Evolutionary conservation across 2,329 filamentous ascomycete genomes (phyloP), one percentile per base, ranked within the genome.

Genomic region (Boeremia exigua): DNA sequence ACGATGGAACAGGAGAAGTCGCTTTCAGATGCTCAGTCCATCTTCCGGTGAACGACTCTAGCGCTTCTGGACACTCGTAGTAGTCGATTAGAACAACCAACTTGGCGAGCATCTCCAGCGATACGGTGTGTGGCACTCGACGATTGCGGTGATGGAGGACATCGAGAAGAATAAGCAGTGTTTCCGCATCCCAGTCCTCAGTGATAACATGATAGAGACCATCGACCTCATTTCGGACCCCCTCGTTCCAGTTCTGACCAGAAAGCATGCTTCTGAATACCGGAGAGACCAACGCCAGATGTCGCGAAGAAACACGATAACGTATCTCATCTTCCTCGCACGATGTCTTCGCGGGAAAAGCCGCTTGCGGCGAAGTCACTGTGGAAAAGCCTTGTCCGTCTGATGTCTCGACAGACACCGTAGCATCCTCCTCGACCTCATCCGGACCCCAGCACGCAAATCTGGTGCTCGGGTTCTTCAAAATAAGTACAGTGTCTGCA

Each of bases 31-130:
- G 6, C 56, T 65, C 2, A 33, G 79, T 70, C 80, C 80, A 81
- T 8, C 66, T 65, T 7, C 77, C 71, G 1, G 75, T 74, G 46
- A 78, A 79, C 0, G 76, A 55, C 48, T 80, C 77, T 1, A 81
- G 69, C 0, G 75, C 74, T 37, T 82, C 80, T 7, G 69, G 60
- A 56, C 79, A 78, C 46, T 73, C 68, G 58, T 79, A 80, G 27
- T 75, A 76, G 53, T 81, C 77, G 5, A 79, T 73, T 14, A 82
- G 67, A 2, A 77, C 68, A 4, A 78, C 78, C 5, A 83, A 67
- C 50, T 79, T 77, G 5, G 75, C 75, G 6, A 84, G 70, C 8
- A 71, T 67, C n/a, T 80, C 75, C 3, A 82, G 60, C 17, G 63
- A 63, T 0, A 82, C 58, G 0, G 52, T 46, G 25, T 65, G 63